These are phyloP conservation scores for Phytophthora citrophthora DNA, from an alignment of 352 stramenopile genomes.

Conservation along the genomic window DNA sequence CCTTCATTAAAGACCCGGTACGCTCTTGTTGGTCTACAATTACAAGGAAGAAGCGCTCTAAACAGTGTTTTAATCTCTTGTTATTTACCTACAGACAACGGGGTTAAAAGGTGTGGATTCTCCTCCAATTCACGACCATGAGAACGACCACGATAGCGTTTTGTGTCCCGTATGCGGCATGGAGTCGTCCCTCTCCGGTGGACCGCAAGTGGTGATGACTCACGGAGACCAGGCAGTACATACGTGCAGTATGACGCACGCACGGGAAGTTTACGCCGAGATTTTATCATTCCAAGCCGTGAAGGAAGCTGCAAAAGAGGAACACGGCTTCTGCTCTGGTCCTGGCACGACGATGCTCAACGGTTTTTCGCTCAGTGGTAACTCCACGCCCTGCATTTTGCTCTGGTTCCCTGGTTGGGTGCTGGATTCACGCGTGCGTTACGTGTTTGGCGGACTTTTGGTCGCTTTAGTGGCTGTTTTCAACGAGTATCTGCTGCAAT, in stretches of 20 bases:
- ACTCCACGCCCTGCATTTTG: constrained; percentile 59
- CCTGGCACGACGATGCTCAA: constrained; percentile 80
- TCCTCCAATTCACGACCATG: constrained; percentile 8
- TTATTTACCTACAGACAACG: constrained; percentile 27
- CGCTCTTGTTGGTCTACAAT: neutral
- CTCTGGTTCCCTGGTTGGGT: constrained; percentile 83
- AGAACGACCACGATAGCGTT: constrained; percentile 17
- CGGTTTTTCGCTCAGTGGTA: constrained; percentile 57
- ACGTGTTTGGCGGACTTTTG: constrained; percentile 56
- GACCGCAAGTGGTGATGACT: constrained; percentile 58
- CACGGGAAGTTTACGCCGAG: constrained; percentile 63
- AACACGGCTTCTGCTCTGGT: constrained; percentile 56
- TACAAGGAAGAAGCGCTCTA: neutral
- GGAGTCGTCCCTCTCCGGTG: constrained; percentile 53
- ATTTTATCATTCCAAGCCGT: constrained; percentile 51
- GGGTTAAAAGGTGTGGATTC: constrained; percentile 54
- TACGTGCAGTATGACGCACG: constrained; percentile 75
- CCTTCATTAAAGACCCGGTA: constrained; percentile 64
- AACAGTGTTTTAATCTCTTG: neutral
- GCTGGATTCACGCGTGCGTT: constrained; percentile 58
- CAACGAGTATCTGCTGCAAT: constrained; percentile 76
- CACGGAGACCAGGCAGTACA: constrained; percentile 69
- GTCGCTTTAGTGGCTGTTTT: constrained; percentile 67
- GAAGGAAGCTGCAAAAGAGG: constrained; percentile 5
- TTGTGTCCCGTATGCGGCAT: constrained; percentile 79